These are phyloP conservation scores for Wickerhamomyces sp. DNA, from an alignment of 1,139 yeast species.

Conservation along the genomic window DNA sequence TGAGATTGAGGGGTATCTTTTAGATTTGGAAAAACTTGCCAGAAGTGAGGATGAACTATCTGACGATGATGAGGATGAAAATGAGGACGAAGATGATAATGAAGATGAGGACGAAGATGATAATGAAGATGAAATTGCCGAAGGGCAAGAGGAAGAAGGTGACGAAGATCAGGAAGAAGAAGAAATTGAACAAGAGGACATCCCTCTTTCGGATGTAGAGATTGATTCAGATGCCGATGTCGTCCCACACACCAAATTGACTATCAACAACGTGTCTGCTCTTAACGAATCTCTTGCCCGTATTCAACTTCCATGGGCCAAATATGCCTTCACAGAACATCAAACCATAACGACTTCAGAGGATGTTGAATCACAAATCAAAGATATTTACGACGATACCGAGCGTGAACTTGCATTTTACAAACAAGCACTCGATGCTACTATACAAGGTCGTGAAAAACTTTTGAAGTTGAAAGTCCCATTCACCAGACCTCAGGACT, in stretches of 20 bases:
- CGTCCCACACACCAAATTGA: slow-evolving; percentile 84
- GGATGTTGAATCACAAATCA: slow-evolving; percentile 59
- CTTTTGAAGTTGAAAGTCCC: slow-evolving; percentile 69
- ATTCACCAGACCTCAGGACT: slow-evolving; percentile 89
- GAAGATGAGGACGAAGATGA: slow-evolving; percentile 39
- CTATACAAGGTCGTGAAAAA: slow-evolving; percentile 61
- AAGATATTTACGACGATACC: slow-evolving; percentile 92
- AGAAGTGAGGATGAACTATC: slow-evolving; percentile 44
- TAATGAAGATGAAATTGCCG: slow-evolving; percentile 40
- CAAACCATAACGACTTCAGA: slow-evolving; percentile 62
- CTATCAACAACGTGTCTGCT: slow-evolving; percentile 70
- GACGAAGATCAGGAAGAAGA: slow-evolving; percentile 37
- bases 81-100: slow-evolving; percentile 37
- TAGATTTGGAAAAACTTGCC: slow-evolving; percentile 53
- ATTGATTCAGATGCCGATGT: slow-evolving; percentile 82
- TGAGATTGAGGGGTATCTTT: slow-evolving; percentile 35
- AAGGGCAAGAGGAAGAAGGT: slow-evolving; percentile 31
- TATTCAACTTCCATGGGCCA: slow-evolving; percentile 67
- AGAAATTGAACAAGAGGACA: slow-evolving; percentile 54
- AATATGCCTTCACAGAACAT: slow-evolving; percentile 76
- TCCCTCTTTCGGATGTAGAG: slow-evolving; percentile 75
- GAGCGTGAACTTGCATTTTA: slow-evolving; percentile 82
- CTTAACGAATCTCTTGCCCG: slow-evolving; percentile 63
- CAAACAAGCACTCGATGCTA: slow-evolving; percentile 89
- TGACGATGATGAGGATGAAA: slow-evolving; percentile 41